These are phyloP conservation scores for Wickerhamomyces sp. DNA, from an alignment of 1,139 yeast species.

Conservation along the genomic window DNA sequence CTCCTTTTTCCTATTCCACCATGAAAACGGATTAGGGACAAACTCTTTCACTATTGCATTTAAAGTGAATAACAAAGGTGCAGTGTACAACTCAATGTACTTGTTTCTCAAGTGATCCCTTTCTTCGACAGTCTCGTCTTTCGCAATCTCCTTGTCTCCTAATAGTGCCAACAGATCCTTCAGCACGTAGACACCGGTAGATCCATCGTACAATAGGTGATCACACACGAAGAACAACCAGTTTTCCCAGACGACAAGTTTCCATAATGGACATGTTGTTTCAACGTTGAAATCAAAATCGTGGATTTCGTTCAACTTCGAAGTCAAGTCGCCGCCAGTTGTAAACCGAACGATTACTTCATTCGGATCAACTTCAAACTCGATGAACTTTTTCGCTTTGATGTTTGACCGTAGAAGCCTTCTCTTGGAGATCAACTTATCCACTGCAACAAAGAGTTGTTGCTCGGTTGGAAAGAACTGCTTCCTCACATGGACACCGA, in stretches of 20 bases:
- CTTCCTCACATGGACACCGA: too few species aligned
- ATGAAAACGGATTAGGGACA: neutral
- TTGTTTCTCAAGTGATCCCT: neutral
- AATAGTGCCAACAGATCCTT: conserved; percentile 11
- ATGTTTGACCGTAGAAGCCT: conserved; percentile 8
- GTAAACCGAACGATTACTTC: conserved; percentile 12
- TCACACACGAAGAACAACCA: conserved; percentile 15
- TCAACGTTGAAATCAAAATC: conserved; percentile 5
- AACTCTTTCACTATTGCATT: neutral
- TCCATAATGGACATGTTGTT: conserved; percentile 10
- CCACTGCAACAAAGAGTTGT: too few species aligned
- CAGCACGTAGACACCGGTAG: conserved; percentile 9
- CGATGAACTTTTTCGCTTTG: conserved; percentile 10
- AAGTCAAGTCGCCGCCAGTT: conserved; percentile 2
- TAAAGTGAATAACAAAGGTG: neutral
- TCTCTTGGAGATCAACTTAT: conserved; percentile 7
- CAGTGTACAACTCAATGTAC: neutral
- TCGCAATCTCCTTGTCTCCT: conserved; percentile 2
- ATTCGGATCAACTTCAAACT: conserved; percentile 10
- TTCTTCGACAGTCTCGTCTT: conserved; percentile 8
- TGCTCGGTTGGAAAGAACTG: too few species aligned
- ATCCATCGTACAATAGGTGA: conserved; percentile 17
- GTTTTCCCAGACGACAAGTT: conserved; percentile 4
- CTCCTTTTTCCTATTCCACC: neutral
- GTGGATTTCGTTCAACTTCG: conserved; percentile 8